These are phyloP conservation scores for Saccharomycopsis malanga DNA, from an alignment of 805 yeast genomes.

Conservation along the genomic window DNA sequence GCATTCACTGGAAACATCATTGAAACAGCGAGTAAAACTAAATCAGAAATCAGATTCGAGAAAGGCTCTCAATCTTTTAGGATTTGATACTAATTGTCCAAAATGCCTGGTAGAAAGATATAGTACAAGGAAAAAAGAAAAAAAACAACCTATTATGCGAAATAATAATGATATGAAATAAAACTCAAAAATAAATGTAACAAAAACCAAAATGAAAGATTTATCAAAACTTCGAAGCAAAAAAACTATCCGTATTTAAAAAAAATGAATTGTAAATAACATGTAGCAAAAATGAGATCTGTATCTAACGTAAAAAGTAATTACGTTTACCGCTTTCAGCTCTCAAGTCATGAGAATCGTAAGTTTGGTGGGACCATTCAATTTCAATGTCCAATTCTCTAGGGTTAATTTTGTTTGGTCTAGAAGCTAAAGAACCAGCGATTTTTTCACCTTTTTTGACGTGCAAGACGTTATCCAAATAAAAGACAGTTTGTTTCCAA, in stretches of 20 bases:
- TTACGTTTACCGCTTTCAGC: conserved; percentile 52
- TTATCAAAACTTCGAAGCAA: conserved; percentile 4
- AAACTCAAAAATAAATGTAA: background rate
- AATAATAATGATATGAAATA: no score
- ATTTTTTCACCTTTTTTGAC: conserved; percentile 70
- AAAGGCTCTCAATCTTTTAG: no score
- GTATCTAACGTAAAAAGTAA: conserved; percentile 70
- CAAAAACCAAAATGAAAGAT: background rate
- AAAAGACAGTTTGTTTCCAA: conserved; percentile 98
- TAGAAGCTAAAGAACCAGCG: conserved; percentile 61
- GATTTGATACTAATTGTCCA: no score
- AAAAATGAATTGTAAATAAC: no score
- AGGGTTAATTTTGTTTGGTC: conserved; percentile 74
- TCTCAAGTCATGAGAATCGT: conserved; percentile 44
- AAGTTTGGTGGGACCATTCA: conserved; percentile 37
- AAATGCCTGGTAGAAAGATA: background rate
- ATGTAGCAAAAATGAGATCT: no score
- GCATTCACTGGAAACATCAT: no score
- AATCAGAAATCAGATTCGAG: no score
- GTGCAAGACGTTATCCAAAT: conserved; percentile 73
- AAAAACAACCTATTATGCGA: background rate
- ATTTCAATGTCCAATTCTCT: conserved; percentile 85
- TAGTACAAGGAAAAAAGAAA: background rate
- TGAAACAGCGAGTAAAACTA: no score
- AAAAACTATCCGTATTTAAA: no score